Evolutionary conservation across 129 eudicot species (phyloP), one percentile per base, ranked within the genome.

Genomic region (Flaveria brownii): DNA sequence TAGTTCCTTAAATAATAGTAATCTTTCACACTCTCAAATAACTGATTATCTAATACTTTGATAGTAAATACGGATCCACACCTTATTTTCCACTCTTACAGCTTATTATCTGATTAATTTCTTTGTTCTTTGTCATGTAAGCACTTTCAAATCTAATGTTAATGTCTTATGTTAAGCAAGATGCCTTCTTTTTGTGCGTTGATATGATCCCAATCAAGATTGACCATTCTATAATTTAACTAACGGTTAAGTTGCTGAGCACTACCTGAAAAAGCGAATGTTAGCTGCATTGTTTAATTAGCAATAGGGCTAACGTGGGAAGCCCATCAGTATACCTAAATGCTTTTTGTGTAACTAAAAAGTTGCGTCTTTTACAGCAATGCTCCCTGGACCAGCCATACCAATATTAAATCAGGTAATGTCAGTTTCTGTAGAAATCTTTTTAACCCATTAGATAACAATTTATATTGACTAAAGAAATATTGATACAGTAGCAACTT

Each of bases 381-480:
- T 80, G 93, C 97, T 93, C 72, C 98, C 98, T 74, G 98, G 98
- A 75, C 98, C 98, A 77, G 96, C 97, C 77, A 93, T 93, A 73
- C 96, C 98, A 46, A 83, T 93, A 83, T 41, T 93, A 73, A 82
- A 68, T 81, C 98, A 93, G 97, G 98, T 93, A 88, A 70, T 71
- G 8, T 33, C 50, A 36, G 17, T 60, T 60, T n/a, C 51, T 61
- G 25, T 30, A 25, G 67, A 61, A 20, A 11, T 61, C 9, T 25
- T 23, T 23, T 61, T 61, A 61, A 25, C 17, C 66, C 12, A 20
- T 11, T 22, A 22, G 9, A 60, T 60, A 12, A 61, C 39, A 25
- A 39, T 61, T 61, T 12, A 61, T 25, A 12, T 61, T 61, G 65
- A 59, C 13, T 22, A 61, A 11, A 61, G 6, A 60, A 60, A 60